These are phyloP conservation scores for Marasmius fiardii DNA, from an alignment of 1,284 basidiomycete genomes.

Conservation along the genomic window DNA sequence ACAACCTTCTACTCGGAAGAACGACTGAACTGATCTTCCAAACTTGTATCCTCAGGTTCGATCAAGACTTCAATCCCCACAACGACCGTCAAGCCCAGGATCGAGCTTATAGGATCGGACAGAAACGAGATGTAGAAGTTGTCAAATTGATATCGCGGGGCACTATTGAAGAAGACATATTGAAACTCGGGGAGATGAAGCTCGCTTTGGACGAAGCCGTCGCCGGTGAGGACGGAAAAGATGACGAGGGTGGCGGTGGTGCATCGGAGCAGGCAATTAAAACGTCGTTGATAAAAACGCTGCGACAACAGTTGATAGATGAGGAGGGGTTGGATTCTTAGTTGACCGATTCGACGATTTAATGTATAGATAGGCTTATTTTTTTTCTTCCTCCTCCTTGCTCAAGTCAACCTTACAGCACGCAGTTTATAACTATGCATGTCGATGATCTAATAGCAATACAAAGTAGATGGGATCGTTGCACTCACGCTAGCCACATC, in stretches of 20 bases:
- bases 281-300: conserved; percentile 74
- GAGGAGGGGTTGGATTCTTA: neutral
- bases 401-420: no score
- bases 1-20: no score
- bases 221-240: conserved; percentile 66
- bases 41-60: conserved; percentile 57
- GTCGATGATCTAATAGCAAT: no score
- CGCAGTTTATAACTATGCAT: no score
- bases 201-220: conserved; percentile 90
- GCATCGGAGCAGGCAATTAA: conserved; percentile 79
- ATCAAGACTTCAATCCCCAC: conserved; percentile 95
- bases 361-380: no score
- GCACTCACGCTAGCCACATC: no score
- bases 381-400: no score
- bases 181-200: conserved; percentile 87
- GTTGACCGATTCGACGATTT: no score
- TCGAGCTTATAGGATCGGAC: conserved; percentile 97
- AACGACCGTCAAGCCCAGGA: conserved; percentile 97
- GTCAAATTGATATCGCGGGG: conserved; percentile 91
- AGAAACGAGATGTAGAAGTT: conserved; percentile 87
- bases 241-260: conserved; percentile 50
- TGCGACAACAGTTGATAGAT: conserved; percentile 67
- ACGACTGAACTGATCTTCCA: conserved; percentile 4
- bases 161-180: conserved; percentile 96
- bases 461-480: no score